Evolutionary conservation across 2,329 filamentous ascomycete species (phyloP).

Genomic region (Hyphodiscus sp.): DNA sequence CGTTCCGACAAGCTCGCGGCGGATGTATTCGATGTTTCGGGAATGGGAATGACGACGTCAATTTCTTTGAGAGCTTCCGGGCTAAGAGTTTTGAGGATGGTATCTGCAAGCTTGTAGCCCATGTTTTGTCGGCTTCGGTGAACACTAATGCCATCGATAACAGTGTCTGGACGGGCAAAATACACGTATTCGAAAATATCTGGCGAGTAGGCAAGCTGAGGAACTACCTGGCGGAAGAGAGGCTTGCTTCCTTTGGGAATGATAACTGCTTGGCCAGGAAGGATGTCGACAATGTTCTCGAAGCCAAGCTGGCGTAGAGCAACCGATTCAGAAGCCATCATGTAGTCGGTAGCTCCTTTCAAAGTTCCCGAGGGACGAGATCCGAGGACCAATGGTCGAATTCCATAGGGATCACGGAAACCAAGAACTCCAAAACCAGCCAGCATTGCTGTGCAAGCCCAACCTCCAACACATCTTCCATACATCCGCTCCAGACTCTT

Average conservation of each 20-base stretch:
- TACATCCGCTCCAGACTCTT: conserved; percentile 67
- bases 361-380: conserved; percentile 60
- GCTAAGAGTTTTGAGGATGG: conserved; percentile 60
- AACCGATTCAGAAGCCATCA: conserved; percentile 86
- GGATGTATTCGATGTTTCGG: conserved; percentile 76
- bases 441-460: conserved; percentile 76
- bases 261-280: conserved; percentile 80
- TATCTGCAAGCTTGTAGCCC: conserved; percentile 74
- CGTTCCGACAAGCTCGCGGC: conserved; percentile 70
- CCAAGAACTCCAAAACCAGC: conserved; percentile 74
- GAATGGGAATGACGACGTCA: conserved; percentile 78
- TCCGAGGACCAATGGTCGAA: conserved; percentile 75
- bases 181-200: conserved; percentile 89
- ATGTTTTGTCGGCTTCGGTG: conserved; percentile 79
- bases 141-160: conserved; percentile 84
- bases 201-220: conserved; percentile 64
- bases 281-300: conserved; percentile 66
- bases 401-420: conserved; percentile 74
- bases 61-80: conserved; percentile 67
- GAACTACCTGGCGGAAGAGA: conserved; percentile 68
- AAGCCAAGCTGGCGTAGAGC: conserved; percentile 79
- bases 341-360: conserved; percentile 68
- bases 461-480: conserved; percentile 64
- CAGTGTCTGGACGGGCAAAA: conserved; percentile 73
- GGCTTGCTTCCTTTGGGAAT: conserved; percentile 71